phyloP scores from a whole-genome alignment of 2,329 filamentous ascomycete genomes.

The Cadophora sp. region DNA sequence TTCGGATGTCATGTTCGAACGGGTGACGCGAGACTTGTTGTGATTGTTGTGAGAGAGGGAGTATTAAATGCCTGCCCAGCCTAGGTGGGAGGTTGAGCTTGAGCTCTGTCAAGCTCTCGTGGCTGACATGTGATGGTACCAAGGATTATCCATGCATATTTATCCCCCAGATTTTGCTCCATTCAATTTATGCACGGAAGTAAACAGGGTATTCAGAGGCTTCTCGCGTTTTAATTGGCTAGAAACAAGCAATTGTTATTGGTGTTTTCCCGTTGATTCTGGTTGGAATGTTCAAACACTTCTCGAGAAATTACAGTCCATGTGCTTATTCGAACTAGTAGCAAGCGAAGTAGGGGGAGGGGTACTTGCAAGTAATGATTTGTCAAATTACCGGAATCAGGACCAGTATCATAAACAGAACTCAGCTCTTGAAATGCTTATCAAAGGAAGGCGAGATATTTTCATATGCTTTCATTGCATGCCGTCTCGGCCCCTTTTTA shows the following conservation, averaged over 20 bases:
- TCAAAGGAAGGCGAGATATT: background rate
- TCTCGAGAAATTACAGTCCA: background rate
- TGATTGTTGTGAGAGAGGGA: background rate
- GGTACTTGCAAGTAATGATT: background rate
- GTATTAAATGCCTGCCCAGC: background rate
- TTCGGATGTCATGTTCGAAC: background rate
- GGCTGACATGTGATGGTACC: conserved; percentile 7
- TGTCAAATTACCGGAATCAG: background rate
- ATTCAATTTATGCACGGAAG: conserved; percentile 2
- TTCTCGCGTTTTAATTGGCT: background rate
- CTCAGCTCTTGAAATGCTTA: background rate
- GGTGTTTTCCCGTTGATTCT: no score
- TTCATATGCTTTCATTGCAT: background rate
- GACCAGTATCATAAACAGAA: no score
- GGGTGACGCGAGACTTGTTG: conserved; percentile 5
- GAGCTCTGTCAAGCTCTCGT: background rate
- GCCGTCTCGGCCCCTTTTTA: background rate
- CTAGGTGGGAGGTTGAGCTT: background rate
- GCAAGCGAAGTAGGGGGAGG: conserved; percentile 7
- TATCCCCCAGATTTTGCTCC: conserved; percentile 8
- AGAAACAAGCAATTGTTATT: background rate
- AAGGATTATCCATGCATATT: conserved; percentile 11
- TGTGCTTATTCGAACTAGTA: background rate
- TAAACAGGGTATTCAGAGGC: background rate
- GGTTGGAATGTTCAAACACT: background rate